phyloP scores from a whole-genome alignment of 257 asterid species.

The Solanum clarkiae region DNA sequence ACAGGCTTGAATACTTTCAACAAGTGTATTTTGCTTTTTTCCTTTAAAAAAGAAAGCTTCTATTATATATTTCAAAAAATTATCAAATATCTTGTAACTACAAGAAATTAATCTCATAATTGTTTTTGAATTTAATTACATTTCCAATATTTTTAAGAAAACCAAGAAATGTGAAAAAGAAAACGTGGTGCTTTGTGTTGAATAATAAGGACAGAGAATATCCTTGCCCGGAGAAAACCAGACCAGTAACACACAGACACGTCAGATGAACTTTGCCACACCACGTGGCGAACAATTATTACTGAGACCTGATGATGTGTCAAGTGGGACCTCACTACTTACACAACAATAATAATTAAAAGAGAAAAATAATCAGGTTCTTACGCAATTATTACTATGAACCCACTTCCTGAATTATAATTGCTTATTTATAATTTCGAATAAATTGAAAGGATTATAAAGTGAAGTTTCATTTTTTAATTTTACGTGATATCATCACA shows the following conservation, averaged over 20 bases:
- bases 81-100: not conserved
- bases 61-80: not conserved
- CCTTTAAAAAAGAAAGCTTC: not conserved
- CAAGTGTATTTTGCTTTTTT: not conserved
- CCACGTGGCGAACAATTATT: constrained; percentile 3
- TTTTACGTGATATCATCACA: too few relatives aligned
- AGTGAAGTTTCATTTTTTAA: too few relatives aligned
- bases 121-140: not conserved
- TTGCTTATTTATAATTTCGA: too few relatives aligned
- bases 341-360: too few relatives aligned
- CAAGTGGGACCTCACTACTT: not conserved
- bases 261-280: not conserved
- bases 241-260: not conserved
- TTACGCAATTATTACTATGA: too few relatives aligned
- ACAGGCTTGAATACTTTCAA: not conserved
- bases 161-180: not conserved
- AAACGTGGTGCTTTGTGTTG: not conserved
- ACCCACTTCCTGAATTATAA: too few relatives aligned
- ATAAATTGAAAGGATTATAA: too few relatives aligned
- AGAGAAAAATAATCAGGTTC: too few relatives aligned
- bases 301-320: not conserved
- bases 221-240: not conserved
- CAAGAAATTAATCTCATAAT: not conserved
- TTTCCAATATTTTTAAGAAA: too few relatives aligned
- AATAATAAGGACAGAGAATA: not conserved